phyloP scores from a whole-genome alignment of 208 protist genomes.

The Wallacemonas sp. region DNA sequence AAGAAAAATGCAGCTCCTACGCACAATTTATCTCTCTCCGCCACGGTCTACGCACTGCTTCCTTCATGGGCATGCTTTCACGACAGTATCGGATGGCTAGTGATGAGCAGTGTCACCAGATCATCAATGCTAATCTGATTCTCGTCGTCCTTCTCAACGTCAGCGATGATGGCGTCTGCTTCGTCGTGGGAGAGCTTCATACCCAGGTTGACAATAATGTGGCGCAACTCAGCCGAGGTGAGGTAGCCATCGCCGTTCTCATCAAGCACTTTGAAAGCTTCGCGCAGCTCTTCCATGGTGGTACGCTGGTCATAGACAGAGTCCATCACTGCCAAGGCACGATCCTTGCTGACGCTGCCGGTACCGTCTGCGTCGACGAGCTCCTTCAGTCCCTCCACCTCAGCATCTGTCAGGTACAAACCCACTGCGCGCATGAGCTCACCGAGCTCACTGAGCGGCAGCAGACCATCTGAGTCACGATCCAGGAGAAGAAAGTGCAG shows the following conservation, averaged over 20 bases:
- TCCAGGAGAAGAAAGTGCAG: constrained; percentile 99
- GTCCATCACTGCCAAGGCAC: constrained; percentile 74
- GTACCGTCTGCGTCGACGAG: constrained; percentile 95
- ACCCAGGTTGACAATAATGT: constrained; percentile 94
- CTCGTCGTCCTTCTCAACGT: constrained; percentile 84
- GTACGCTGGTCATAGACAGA: constrained; percentile 53
- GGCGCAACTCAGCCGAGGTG: constrained; percentile 91
- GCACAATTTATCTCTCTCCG: no score
- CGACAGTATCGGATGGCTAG: background rate
- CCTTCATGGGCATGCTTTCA: no score
- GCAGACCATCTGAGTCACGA: constrained; percentile 97
- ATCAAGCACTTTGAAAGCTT: constrained; percentile 95
- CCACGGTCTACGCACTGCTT: no score
- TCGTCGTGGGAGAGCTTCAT: constrained; percentile 88
- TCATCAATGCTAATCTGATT: constrained; percentile 86
- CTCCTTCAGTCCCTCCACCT: constrained; percentile 95
- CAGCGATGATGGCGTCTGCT: constrained; percentile 77
- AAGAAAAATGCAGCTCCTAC: no score
- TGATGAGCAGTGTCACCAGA: constrained; percentile 65
- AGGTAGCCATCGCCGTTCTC: constrained; percentile 93
- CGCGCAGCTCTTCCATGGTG: constrained; percentile 89
- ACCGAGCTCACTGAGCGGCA: constrained; percentile 98
- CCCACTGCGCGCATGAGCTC: constrained; percentile 98
- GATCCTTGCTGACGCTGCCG: constrained; percentile 93
- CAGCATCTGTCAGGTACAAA: constrained; percentile 94